phyloP scores from a whole-genome alignment of 768 basidiomycete genomes.

The Macrolepiota albuminosa region DNA sequence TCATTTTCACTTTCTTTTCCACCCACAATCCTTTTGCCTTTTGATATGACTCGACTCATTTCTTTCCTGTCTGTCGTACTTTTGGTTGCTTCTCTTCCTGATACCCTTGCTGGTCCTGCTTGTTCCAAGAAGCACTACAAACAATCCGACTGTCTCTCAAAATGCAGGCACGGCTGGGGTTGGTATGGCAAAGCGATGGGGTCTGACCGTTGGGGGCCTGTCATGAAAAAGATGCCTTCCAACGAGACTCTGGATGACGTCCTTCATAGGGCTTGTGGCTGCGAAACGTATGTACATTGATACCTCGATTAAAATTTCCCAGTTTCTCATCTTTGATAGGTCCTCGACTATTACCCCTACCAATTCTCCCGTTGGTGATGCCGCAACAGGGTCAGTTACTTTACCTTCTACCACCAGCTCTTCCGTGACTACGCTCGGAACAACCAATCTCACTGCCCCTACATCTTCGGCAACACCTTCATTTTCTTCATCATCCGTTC shows the following conservation, averaged over 20 bases:
- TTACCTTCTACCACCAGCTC: slow-evolving; percentile 2
- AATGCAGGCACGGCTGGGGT: slow-evolving; percentile 41
- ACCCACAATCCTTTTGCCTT: slow-evolving; percentile 21
- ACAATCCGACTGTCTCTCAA: slow-evolving; percentile 29
- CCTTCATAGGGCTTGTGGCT: slow-evolving; percentile 41
- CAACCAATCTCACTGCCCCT: slow-evolving; percentile 9
- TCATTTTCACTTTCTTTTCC: slow-evolving; percentile 13
- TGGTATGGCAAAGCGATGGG: slow-evolving; percentile 47
- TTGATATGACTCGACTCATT: slow-evolving; percentile 33
- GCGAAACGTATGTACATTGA: slow-evolving; percentile 1
- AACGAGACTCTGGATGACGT: slow-evolving; percentile 28
- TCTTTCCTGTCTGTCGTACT: slow-evolving; percentile 29
- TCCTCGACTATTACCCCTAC: slow-evolving; percentile 16
- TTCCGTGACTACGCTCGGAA: neutral
- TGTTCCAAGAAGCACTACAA: slow-evolving; percentile 35
- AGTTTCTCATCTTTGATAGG: neutral
- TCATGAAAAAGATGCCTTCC: slow-evolving; percentile 32
- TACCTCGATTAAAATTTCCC: neutral
- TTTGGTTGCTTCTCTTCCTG: slow-evolving; percentile 29
- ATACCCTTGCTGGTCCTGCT: slow-evolving; percentile 40
- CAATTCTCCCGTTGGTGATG: slow-evolving; percentile 12
- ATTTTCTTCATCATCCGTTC: neutral
- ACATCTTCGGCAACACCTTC: slow-evolving; percentile 14
- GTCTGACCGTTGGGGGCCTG: slow-evolving; percentile 52
- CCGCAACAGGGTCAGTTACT: slow-evolving; percentile 7